Conservation (phyloP, 371 early-diverging fungal genomes). For the Actinomortierella ambigua region DNA sequence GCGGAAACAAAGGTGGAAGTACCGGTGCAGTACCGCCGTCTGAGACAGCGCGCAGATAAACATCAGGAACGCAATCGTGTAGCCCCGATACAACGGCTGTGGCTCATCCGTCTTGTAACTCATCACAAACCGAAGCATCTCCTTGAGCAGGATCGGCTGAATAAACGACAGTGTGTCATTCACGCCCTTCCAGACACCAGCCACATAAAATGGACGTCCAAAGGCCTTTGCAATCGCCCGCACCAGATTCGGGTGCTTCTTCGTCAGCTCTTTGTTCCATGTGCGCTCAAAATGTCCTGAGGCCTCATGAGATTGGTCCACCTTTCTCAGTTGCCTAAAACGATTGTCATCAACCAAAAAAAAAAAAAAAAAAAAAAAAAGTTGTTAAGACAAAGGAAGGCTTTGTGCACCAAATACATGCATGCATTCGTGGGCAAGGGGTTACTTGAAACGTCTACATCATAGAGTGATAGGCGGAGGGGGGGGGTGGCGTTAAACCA, state of each 20-base stretch:
- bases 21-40: conserved; percentile 89
- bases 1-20: conserved; percentile 81
- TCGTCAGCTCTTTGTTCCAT: conserved; percentile 73
- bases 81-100: conserved; percentile 65
- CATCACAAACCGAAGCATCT: conserved; percentile 76
- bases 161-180: conserved; percentile 85
- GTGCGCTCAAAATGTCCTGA: conserved; percentile 67
- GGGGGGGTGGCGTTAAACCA: too few relatives aligned
- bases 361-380: conserved; percentile 29
- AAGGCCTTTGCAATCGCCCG: conserved; percentile 66
- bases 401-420: too few relatives aligned
- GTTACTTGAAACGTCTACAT: too few relatives aligned
- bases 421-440: too few relatives aligned
- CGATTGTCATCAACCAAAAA: neutral
- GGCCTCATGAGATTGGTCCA: conserved; percentile 70
- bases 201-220: conserved; percentile 72
- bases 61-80: conserved; percentile 77
- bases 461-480: too few relatives aligned
- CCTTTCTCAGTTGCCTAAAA: conserved; percentile 47
- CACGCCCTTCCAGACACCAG: conserved; percentile 75
- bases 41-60: conserved; percentile 81
- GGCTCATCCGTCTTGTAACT: conserved; percentile 56
- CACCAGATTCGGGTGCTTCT: conserved; percentile 73
- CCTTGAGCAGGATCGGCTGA: conserved; percentile 82
- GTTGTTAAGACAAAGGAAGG: too few relatives aligned